Evolutionary conservation across 2,329 filamentous ascomycete genomes (phyloP).

Genomic region (Salinomyces thailandicus): DNA sequence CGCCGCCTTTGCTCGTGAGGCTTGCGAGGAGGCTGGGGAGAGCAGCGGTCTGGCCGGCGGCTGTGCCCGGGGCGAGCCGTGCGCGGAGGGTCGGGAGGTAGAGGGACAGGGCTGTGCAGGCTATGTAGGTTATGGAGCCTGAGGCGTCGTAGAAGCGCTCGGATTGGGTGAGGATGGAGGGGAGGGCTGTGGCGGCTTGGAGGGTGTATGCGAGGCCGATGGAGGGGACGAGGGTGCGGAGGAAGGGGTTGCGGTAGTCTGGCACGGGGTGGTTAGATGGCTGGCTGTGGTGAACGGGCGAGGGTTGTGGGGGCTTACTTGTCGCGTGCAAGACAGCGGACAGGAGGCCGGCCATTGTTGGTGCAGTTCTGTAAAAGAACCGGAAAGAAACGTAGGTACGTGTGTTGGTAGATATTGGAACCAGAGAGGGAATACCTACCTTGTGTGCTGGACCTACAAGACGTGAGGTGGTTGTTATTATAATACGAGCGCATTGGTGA

Average conservation of each 20-base stretch:
- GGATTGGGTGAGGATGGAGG: constrained; percentile 49
- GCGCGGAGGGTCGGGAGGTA: constrained; percentile 51
- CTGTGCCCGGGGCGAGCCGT: constrained; percentile 37
- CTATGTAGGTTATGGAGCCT: constrained; percentile 55
- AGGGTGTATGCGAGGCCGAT: constrained; percentile 53
- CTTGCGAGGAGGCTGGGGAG: constrained; percentile 40
- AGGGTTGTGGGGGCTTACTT: too few species aligned
- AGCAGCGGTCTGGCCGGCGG: constrained; percentile 29
- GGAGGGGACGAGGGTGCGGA: constrained; percentile 52
- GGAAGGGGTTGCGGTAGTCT: constrained; percentile 52
- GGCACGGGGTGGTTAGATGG: too few species aligned
- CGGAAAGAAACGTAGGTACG: too few species aligned
- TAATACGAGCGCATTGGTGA: neutral
- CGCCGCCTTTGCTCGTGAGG: constrained; percentile 33
- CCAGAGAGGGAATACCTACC: neutral
- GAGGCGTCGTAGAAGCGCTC: constrained; percentile 61
- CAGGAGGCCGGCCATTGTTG: constrained; percentile 29
- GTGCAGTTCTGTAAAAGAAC: neutral
- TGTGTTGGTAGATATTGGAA: neutral
- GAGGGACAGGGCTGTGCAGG: constrained; percentile 51
- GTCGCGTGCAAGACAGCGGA: constrained; percentile 47
- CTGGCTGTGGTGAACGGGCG: too few species aligned
- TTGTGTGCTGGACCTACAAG: neutral
- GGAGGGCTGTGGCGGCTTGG: constrained; percentile 52
- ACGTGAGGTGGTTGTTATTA: neutral